phyloP scores from a whole-genome alignment of 2,329 filamentous ascomycete species.

The Akanthomyces muscarius region DNA sequence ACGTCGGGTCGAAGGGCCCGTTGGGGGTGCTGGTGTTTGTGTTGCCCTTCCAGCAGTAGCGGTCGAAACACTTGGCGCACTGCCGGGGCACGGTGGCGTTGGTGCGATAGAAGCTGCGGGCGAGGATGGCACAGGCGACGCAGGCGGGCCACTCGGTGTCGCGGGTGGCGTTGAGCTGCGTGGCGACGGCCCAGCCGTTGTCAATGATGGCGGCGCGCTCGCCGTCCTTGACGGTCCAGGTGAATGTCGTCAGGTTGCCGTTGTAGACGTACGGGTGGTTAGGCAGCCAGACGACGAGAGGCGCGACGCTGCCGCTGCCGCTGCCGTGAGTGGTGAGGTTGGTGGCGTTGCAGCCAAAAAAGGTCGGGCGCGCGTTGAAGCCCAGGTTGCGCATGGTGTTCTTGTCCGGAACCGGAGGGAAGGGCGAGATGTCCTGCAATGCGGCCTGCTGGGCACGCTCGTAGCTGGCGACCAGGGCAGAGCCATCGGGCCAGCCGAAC shows the following conservation, averaged over 20 bases:
- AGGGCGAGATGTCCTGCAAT: slow-evolving; percentile 55
- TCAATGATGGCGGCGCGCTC: slow-evolving; percentile 70
- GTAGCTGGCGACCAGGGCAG: slow-evolving; percentile 69
- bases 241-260: slow-evolving; percentile 73
- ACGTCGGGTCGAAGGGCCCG: slow-evolving; percentile 38
- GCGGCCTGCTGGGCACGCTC: slow-evolving; percentile 55
- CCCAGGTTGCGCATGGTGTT: slow-evolving; percentile 74
- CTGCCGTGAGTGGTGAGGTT: slow-evolving; percentile 43
- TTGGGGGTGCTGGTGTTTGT: slow-evolving; percentile 27
- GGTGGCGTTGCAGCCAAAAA: slow-evolving; percentile 71
- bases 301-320: slow-evolving; percentile 33
- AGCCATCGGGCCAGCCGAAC: slow-evolving; percentile 72
- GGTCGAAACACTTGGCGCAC: slow-evolving; percentile 68
- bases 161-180: slow-evolving; percentile 69
- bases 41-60: slow-evolving; percentile 85
- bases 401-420: slow-evolving; percentile 66
- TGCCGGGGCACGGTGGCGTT: slow-evolving; percentile 58
- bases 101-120: slow-evolving; percentile 64
- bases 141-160: slow-evolving; percentile 71
- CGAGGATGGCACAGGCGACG: slow-evolving; percentile 75
- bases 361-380: slow-evolving; percentile 68
- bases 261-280: slow-evolving; percentile 69
- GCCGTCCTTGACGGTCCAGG: slow-evolving; percentile 55
- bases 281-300: slow-evolving; percentile 77
- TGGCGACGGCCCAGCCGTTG: slow-evolving; percentile 78